These are phyloP conservation scores for Nakazawaea ambrosiae DNA, from an alignment of 805 yeast species.

Conservation along the genomic window DNA sequence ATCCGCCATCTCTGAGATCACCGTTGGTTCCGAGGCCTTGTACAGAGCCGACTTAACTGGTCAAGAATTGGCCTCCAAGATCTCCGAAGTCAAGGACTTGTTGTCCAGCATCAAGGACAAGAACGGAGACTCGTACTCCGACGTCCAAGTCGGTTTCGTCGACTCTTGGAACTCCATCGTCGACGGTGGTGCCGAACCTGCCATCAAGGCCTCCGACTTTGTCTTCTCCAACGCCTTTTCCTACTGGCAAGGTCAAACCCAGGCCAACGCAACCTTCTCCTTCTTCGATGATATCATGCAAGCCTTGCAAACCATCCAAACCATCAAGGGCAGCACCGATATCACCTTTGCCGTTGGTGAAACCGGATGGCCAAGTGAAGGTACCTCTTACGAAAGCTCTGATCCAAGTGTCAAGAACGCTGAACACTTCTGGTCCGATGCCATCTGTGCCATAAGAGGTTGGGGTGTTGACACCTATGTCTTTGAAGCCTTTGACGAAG, in stretches of 20 bases:
- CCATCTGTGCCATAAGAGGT: constrained; percentile 87
- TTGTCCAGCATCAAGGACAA: constrained; percentile 63
- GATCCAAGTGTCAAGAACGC: constrained; percentile 72
- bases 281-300: constrained; percentile 97
- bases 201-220: constrained; percentile 75
- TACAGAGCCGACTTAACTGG: constrained; percentile 88
- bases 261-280: constrained; percentile 76
- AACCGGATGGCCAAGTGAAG: constrained; percentile 95
- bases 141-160: constrained; percentile 81
- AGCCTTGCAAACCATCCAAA: constrained; percentile 84
- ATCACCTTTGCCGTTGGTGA: constrained; percentile 93
- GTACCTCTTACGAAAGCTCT: constrained; percentile 63
- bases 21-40: constrained; percentile 94
- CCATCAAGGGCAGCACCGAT: constrained; percentile 80
- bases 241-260: constrained; percentile 97
- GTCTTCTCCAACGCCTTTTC: constrained; percentile 94
- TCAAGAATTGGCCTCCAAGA: constrained; percentile 58
- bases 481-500: constrained; percentile 93
- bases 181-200: constrained; percentile 65
- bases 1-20: constrained; percentile 63
- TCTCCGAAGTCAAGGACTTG: constrained; percentile 53
- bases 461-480: constrained; percentile 93
- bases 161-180: constrained; percentile 94
- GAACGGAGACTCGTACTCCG: constrained; percentile 69
- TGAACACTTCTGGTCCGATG: constrained; percentile 74